Evolutionary conservation across 2,329 filamentous ascomycete species (phyloP), one percentile per base, ranked within the genome.

Genomic region (Celoporthe dispersa): DNA sequence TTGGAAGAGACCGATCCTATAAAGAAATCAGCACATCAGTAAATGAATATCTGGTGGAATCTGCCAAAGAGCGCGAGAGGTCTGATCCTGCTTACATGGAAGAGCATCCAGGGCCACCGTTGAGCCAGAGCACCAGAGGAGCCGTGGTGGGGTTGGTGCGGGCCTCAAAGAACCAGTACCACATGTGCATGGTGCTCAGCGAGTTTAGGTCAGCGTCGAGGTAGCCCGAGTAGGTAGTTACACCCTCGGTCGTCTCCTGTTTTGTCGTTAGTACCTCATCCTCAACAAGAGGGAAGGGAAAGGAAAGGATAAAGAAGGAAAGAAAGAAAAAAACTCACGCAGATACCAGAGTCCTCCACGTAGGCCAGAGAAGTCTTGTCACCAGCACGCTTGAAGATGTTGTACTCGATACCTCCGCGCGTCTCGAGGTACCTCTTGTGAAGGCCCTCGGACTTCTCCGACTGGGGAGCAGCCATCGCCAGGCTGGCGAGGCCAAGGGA

Each of bases 211-310:
- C 83, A 16, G 85, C 82, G 2, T 80, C 80, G 70, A 88, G 64
- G 78, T 86, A 86, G 9, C 84, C 84, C 4, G 83, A 85, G 74
- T 84, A 84, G 70, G 84, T 83, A 39, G 83, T 85, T 1, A 86
- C 84, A 1, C 83, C 82, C 0, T 80, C 78, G 0, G 84, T 86
- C 0, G 83, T 85, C 76, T 86, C 84, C 65, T 67, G 12, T 6
- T 19, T 1, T 19, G 37, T 12, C 37, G 57, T 67, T 4, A 67
- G 65, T 25, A 12, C 1, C 9, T n/a, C 0, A 7, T 14, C 16
- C 0, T 22, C 25, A 37, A 3, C 25, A n/a, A n/a, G 37, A 39
- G 16, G 48, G 16, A 33, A 7, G 14, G 2, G 22, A 5, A n/a
- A 14, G 3, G 4, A 2, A 33, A 4, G 14, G 16, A 11, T 25